A percentile compares a stretch with the other conserved stretches of the same genome.
Conservation (phyloP, 1,284 basidiomycete species). For the Hymenochaete sp. region DNA sequence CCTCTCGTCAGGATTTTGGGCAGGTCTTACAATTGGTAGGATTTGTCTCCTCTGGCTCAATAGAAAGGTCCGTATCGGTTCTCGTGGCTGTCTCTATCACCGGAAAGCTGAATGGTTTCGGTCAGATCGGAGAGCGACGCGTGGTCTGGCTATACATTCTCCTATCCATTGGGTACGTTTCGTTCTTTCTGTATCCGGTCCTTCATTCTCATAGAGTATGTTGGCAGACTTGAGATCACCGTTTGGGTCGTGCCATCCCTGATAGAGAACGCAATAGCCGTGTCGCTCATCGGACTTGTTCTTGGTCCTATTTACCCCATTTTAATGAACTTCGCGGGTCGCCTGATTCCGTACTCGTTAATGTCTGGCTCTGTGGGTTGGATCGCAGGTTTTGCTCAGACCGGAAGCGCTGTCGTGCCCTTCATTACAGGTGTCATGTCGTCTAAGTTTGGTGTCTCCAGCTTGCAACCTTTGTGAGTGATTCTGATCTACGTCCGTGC, state of each 20-base stretch:
- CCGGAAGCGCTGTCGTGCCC: slow-evolving; percentile 23
- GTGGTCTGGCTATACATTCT: slow-evolving; percentile 23
- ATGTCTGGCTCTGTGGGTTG: slow-evolving; percentile 24
- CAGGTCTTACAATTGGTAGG: slow-evolving; percentile 18
- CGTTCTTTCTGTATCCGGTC: slow-evolving; percentile 2
- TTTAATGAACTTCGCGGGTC: slow-evolving; percentile 22
- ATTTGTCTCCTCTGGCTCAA: slow-evolving; percentile 10
- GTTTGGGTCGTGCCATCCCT: slow-evolving; percentile 58
- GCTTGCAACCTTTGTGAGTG: slow-evolving; percentile 16
- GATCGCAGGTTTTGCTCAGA: slow-evolving; percentile 26
- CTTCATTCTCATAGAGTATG: slow-evolving; percentile 7
- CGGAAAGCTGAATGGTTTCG: too few relatives aligned
- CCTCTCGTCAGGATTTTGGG: slow-evolving; percentile 23
- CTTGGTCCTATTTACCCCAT: slow-evolving; percentile 28
- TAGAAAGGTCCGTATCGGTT: neutral
- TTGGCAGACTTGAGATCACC: slow-evolving; percentile 43
- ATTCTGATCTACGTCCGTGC: neutral
- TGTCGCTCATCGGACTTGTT: slow-evolving; percentile 44
- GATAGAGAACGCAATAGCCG: slow-evolving; percentile 49
- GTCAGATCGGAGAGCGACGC: slow-evolving; percentile 44
- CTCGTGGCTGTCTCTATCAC: neutral
- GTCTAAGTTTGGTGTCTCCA: slow-evolving; percentile 15
- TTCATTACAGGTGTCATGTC: slow-evolving; percentile 22
- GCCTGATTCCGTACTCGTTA: slow-evolving; percentile 23
- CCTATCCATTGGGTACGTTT: slow-evolving; percentile 10